phyloP scores from a whole-genome alignment of 768 basidiomycete species.

The Grammothele lineata region DNA sequence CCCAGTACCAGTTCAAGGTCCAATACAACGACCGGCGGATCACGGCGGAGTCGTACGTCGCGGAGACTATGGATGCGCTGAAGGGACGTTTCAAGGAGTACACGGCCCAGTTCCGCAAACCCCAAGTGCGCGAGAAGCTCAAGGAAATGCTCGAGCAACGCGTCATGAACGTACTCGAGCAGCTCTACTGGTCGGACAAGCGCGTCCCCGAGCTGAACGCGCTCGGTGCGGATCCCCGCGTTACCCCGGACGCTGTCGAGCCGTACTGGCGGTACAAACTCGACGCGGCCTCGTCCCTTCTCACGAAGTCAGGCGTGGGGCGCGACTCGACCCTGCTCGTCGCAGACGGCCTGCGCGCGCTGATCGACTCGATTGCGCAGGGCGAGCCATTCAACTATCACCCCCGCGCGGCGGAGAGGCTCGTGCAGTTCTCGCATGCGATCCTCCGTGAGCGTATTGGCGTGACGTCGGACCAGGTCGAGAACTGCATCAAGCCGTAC shows the following conservation, averaged over 20 bases:
- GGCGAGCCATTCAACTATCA: constrained; percentile 93
- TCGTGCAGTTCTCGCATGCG: constrained; percentile 88
- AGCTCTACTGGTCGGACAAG: constrained; percentile 95
- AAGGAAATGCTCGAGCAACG: constrained; percentile 94
- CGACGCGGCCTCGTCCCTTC: constrained; percentile 85
- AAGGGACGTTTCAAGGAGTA: constrained; percentile 88
- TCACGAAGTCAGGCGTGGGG: constrained; percentile 96
- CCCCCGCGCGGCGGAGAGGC: constrained; percentile 81
- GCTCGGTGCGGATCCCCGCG: constrained; percentile 63
- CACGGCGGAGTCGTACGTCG: constrained; percentile 94
- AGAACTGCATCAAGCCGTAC: constrained; percentile 99
- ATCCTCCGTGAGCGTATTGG: constrained; percentile 92
- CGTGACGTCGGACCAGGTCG: constrained; percentile 95
- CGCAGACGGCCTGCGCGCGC: constrained; percentile 84
- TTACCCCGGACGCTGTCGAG: constrained; percentile 75
- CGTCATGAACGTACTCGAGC: constrained; percentile 95
- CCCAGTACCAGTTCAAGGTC: constrained; percentile 98
- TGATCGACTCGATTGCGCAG: constrained; percentile 85
- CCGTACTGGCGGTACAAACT: constrained; percentile 96
- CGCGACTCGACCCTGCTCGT: constrained; percentile 92
- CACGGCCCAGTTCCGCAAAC: constrained; percentile 82
- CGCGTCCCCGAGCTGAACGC: constrained; percentile 69
- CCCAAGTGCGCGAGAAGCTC: constrained; percentile 82
- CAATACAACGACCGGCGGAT: constrained; percentile 95
- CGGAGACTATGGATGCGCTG: constrained; percentile 91